Evolutionary conservation across 352 stramenopile species (phyloP), one percentile per base, ranked within the genome.

Genomic region (Phytophthora vignae): DNA sequence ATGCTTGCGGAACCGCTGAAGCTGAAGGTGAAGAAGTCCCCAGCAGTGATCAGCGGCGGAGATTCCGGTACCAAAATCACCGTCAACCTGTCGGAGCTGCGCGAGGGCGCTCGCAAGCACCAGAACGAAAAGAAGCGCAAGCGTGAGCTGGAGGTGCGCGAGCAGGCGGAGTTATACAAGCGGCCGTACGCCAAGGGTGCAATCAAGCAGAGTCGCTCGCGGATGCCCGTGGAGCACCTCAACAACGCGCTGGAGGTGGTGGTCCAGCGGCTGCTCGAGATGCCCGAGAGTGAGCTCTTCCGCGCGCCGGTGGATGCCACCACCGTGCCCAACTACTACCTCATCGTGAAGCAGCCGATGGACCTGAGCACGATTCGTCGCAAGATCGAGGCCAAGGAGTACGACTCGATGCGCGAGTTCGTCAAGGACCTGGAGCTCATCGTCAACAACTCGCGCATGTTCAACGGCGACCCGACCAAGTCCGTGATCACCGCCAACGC

Each of bases 371-470:
- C 81, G 17, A 88, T 96, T 73, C 77, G 79, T 50, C 76, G 74
- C 55, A 96, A 96, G 70, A 89, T 91, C 19, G 66, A 84, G 11
- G 73, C 83, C 0, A 78, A 83, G 49, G 69, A 84, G 61, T 96
- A 96, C 73, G 86, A 91, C 61, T 94, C 87, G 58, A 92, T 94
- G 83, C 85, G 87, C 9, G 84, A 93, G n/a, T 96, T 96, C 40
- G 82, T 95, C 55, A 92, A 92, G 64, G 89, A 96, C 55, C 68
- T 96, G 40, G 89, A 96, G 72, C 76, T 95, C n/a, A 92, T 96
- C 36, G 84, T 93, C 31, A 92, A 84, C 73, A 96, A 96, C 76
- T 96, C 89, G 57, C 87, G 88, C 55, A 76, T 87, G 19, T 96
- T 94, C 69, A 96, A 95, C 63, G 88, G 87, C 38, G 87, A 95